Conservation (phyloP, 768 basidiomycete genomes). For the Amanita phalloides region DNA sequence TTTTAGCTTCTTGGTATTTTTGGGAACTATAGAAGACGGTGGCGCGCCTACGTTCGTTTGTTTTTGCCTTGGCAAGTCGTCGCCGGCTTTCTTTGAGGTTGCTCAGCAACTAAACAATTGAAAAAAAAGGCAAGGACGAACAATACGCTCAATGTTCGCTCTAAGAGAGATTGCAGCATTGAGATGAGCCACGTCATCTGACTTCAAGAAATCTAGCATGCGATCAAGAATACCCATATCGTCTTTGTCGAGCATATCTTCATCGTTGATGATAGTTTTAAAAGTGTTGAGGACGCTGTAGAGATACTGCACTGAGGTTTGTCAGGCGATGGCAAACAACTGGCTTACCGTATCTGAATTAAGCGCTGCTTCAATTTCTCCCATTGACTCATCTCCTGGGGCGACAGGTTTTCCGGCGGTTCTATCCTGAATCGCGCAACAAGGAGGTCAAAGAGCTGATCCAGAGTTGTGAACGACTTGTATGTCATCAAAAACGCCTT, state of each 20-base stretch:
- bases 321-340: neutral
- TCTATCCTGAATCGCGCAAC: conserved; percentile 71
- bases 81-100: conserved; percentile 33
- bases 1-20: conserved; percentile 60
- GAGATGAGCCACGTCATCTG: conserved; percentile 50
- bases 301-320: neutral
- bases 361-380: conserved; percentile 75
- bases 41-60: conserved; percentile 47
- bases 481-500: conserved; percentile 94
- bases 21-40: conserved; percentile 70
- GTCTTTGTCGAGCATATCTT: conserved; percentile 77
- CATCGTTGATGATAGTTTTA: conserved; percentile 80
- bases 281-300: conserved; percentile 81
- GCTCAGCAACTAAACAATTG: conserved; percentile 3
- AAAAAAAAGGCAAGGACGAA: conserved; percentile 27
- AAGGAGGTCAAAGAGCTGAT: conserved; percentile 76
- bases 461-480: conserved; percentile 82
- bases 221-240: conserved; percentile 72
- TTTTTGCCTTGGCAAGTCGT: conserved; percentile 47
- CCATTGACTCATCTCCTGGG: conserved; percentile 68
- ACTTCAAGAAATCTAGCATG: conserved; percentile 71
- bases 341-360: conserved; percentile 71
- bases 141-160: conserved; percentile 67
- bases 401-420: conserved; percentile 56
- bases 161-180: conserved; percentile 69